Evolutionary conservation across 73 alveolate species (phyloP), one percentile per base, ranked within the genome.

Genomic region (Symbiodinium pilosum): DNA sequence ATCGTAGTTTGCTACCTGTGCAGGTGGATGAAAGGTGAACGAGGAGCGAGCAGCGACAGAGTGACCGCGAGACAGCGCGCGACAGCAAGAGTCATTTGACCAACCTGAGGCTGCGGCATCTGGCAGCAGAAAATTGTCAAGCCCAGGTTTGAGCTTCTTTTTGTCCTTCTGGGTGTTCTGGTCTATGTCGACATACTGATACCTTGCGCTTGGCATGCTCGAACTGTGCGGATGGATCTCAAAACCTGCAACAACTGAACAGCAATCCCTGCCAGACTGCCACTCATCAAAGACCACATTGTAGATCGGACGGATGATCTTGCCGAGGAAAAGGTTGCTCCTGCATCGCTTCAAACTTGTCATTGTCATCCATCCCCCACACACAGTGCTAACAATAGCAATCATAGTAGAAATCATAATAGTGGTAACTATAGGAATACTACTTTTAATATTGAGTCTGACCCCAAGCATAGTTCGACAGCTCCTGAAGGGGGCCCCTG

Each of bases 401-500:
- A 11, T 39, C 34, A 83, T 16, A 9, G 64, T n/a, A n/a, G n/a
- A n/a, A n/a, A n/a, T n/a, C n/a, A n/a, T n/a, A n/a, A n/a, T n/a
- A n/a, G n/a, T n/a, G 28, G 16, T 32, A n/a, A 26, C 38, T 1
- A 71, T 41, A 1, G 40, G 12, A 16, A 71, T 71, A 41, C 30
- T 12, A 9, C 32, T 36, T 41, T 16, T 21, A 52, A 52, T 52
- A 12, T 21, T 21, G 21, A 21, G 71, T 52, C 71, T 83, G 91
- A 28, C 20, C 7, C 40, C 8, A 40, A 18, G 42, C 28, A 44
- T 86, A n/a, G n/a, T n/a, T n/a, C n/a, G n/a, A n/a, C n/a, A n/a
- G n/a, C n/a, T n/a, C 89, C 97, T 41, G 81, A 91, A 91, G 36
- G 97, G 97, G 21, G 97, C 97, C n/a, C 97, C 97, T 32, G 97